phyloP scores from a whole-genome alignment of 176 grass and related monocot species.

The Poa annua region DNA sequence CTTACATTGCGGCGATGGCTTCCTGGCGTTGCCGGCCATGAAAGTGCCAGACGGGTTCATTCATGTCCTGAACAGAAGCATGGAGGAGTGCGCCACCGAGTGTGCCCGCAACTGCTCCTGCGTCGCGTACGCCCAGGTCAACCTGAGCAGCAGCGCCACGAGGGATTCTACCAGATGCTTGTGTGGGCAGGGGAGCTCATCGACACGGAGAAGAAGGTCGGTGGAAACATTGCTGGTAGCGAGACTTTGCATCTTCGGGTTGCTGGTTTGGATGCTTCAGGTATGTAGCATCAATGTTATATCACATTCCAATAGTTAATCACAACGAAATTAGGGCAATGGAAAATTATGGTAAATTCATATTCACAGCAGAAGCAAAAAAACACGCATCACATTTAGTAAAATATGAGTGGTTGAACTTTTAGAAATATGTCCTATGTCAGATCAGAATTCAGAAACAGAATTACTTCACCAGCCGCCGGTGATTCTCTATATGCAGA shows the following conservation, averaged over 20 bases:
- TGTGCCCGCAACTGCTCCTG: not conserved
- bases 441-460: not conserved
- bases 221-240: not conserved
- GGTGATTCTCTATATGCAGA: not conserved
- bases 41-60: not conserved
- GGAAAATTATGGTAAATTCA: not conserved
- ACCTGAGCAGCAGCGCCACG: not conserved
- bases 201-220: not conserved
- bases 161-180: not conserved
- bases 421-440: not conserved
- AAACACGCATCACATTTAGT: not conserved
- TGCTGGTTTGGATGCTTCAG: conserved; percentile 4
- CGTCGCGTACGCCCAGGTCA: not conserved
- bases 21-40: not conserved
- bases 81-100: not conserved
- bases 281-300: not conserved
- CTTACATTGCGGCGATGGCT: not conserved
- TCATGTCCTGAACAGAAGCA: not conserved
- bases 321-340: not conserved
- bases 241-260: not conserved
- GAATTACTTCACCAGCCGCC: not conserved
- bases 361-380: not conserved
- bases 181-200: not conserved
- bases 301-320: not conserved
- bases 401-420: not conserved